Evolutionary conservation across 768 basidiomycete species (phyloP), one percentile per base, ranked within the genome.

Genomic region (Cystobasidium tubakii): DNA sequence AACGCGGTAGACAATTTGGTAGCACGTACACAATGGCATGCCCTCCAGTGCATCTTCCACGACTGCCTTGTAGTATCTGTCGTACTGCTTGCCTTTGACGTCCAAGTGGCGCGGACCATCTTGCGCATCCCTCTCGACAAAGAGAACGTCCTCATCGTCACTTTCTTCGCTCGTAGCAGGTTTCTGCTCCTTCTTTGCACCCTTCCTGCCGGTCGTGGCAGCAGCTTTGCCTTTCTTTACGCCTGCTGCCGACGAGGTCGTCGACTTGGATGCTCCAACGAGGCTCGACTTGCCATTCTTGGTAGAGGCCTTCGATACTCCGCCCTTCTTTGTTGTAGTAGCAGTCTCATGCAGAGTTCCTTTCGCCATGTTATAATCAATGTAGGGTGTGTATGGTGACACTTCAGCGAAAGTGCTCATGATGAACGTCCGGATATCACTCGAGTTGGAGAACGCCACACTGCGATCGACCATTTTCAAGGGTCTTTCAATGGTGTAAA

Each of bases 21-120:
- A 23, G 21, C 15, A 36, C 69, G 10, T 71, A 71, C 69, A 55
- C n/a, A 71, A 29, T 13, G n/a, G 25, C 69, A 71, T 71, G n/a
- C 69, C 69, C 54, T 71, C 53, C 29, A 71, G 39, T 13, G 53
- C 21, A 23, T 71, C 69, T 27, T n/a, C n/a, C 6, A 71, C 23
- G 33, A 60, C 55, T 39, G 23, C 19, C 25, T 34, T 55, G 55
- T 57, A 60, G 54, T 71, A 54, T 19, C 29, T 60, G 54, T 39
- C 34, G 55, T 71, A 71, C 69, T 60, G 50, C 25, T 34, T 46
- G 54, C 54, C 55, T 29, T 71, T 55, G 10, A 55, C 54, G 33
- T 60, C 54, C 25, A 71, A 34, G 27, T 55, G 50, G 31, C 69
- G 50, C 54, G 53, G 50, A 1, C 34, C 43, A 29, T 36, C 42